phyloP scores from a whole-genome alignment of 441 rosid species.

The Macaranga tanarius region DNA sequence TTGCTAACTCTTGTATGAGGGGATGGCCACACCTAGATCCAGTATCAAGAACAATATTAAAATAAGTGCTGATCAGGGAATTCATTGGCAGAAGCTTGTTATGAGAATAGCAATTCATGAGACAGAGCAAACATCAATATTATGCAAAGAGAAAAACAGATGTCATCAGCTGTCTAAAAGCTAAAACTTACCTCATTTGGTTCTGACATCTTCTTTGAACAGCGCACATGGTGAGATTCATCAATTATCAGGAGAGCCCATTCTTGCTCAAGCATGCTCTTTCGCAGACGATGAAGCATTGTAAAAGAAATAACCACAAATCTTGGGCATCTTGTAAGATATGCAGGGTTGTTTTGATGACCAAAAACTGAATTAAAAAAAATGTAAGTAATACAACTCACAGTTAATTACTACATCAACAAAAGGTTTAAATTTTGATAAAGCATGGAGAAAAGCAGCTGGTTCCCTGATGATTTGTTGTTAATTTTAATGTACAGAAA shows the following conservation, averaged over 20 bases:
- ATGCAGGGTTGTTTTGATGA: slow-evolving; percentile 70
- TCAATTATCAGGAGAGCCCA: slow-evolving; percentile 91
- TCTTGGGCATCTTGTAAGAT: slow-evolving; percentile 67
- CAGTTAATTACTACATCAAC: slow-evolving; percentile 7
- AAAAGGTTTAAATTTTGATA: slow-evolving; percentile 4
- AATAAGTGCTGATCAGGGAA: no score
- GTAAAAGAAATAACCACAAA: slow-evolving; percentile 87
- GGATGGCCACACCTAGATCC: not conserved
- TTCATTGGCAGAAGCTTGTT: not conserved
- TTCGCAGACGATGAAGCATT: slow-evolving; percentile 77
- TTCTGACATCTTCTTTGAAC: slow-evolving; percentile 70
- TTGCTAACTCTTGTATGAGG: not conserved
- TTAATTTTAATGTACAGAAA: slow-evolving; percentile 6
- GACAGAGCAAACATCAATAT: not conserved
- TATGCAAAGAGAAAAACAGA: not conserved
- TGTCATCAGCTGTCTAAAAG: slow-evolving; percentile 4
- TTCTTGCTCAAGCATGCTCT: slow-evolving; percentile 66
- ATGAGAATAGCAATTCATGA: slow-evolving; percentile 11
- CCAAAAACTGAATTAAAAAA: slow-evolving; percentile 65
- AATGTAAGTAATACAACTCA: slow-evolving; percentile 11
- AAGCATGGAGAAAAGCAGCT: slow-evolving; percentile 10
- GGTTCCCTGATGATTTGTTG: slow-evolving; percentile 6
- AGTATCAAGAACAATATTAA: not conserved
- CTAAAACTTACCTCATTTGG: slow-evolving; percentile 54
- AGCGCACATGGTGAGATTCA: slow-evolving; percentile 91